Percentiles rank a stretch among this genome's conserved stretches.
Conservation (phyloP, 2,329 filamentous ascomycete species). For the Didymella exigua region DNA sequence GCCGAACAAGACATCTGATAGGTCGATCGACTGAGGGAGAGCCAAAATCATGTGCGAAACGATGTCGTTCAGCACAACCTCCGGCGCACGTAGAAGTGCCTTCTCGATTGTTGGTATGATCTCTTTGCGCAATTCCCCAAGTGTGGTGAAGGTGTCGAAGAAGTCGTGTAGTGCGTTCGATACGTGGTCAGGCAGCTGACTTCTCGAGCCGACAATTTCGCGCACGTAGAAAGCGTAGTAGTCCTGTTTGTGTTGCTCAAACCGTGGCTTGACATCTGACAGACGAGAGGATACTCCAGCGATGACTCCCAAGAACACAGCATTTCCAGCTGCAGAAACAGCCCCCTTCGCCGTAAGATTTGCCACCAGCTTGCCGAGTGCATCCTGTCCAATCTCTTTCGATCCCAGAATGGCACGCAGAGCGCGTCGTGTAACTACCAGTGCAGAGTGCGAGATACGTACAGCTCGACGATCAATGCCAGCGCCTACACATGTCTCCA, state of each 20-base stretch:
- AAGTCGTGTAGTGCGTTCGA: conserved; percentile 79
- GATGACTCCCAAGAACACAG: conserved; percentile 80
- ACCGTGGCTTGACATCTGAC: conserved; percentile 62
- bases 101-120: conserved; percentile 86
- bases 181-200: conserved; percentile 71
- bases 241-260: conserved; percentile 70
- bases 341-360: conserved; percentile 71
- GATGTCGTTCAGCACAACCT: conserved; percentile 82
- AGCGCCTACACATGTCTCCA: conserved; percentile 75
- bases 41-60: conserved; percentile 74
- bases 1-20: conserved; percentile 73
- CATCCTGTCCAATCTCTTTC: conserved; percentile 63
- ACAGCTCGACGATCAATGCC: conserved; percentile 31
- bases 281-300: conserved; percentile 84
- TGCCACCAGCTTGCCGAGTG: conserved; percentile 67
- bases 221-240: conserved; percentile 84
- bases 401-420: conserved; percentile 74
- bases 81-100: conserved; percentile 83
- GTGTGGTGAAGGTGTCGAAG: conserved; percentile 74
- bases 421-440: conserved; percentile 78
- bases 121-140: conserved; percentile 76
- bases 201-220: conserved; percentile 82
- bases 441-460: conserved; percentile 73
- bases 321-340: conserved; percentile 70
- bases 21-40: conserved; percentile 72